phyloP scores from a whole-genome alignment of 176 grass and related monocot genomes.

The Thalia dealbata region DNA sequence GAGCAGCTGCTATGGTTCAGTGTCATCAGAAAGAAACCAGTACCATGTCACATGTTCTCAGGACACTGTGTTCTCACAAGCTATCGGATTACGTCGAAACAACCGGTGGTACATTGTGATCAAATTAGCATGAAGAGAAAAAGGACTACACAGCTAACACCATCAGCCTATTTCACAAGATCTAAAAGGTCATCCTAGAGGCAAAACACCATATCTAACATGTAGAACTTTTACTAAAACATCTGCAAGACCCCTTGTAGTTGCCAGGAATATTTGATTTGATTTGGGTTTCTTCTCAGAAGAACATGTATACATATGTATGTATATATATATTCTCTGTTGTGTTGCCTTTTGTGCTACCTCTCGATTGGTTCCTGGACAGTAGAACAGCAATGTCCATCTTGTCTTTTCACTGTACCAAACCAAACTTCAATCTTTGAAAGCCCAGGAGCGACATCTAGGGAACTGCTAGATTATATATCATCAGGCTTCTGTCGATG shows the following conservation, averaged over 20 bases:
- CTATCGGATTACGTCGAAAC: not conserved
- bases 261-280: not conserved
- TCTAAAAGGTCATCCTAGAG: not conserved
- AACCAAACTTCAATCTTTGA: not conserved
- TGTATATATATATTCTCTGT: no score
- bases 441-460: not conserved
- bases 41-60: conserved; percentile 1
- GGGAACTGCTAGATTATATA: conserved; percentile 32
- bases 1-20: no score
- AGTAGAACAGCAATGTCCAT: not conserved
- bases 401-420: not conserved
- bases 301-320: not conserved
- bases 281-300: not conserved
- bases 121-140: not conserved
- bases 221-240: not conserved
- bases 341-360: no score
- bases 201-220: not conserved
- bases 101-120: not conserved
- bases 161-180: not conserved
- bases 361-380: not conserved
- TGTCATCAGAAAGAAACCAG: no score
- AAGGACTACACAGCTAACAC: not conserved
- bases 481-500: conserved; percentile 44
- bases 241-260: not conserved
- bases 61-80: not conserved